Evolutionary conservation across 2,329 filamentous ascomycete genomes (phyloP), one percentile per base, ranked within the genome.

Genomic region (Fusarium sp.): DNA sequence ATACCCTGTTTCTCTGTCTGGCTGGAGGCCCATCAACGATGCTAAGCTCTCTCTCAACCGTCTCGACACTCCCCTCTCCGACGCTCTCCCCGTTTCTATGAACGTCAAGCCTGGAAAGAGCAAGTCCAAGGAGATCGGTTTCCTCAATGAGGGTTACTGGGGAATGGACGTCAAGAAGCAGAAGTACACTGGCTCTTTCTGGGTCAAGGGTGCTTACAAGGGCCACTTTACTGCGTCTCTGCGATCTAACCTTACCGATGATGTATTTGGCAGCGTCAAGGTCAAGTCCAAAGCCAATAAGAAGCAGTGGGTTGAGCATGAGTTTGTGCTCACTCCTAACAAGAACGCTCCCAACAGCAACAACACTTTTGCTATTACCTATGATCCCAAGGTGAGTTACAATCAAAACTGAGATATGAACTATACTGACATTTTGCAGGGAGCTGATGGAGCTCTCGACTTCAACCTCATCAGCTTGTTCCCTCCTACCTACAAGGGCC

Each of bases 381-480:
- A 89, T 70, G 85, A 90, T 60, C 79, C 84, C 26, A 63, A 72
- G 55, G 65, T 66, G 39, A 24, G 44, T 12, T 2, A 0, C 12
- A 6, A 11, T 2, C 2, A 6, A 15, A 5, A 35, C 22, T 1
- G 4, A 24, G 7, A 14, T 7, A 0, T 15, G 24, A 14, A 3
- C 1, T 31, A 1, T 5, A 8, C 22, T 70, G 31, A 55, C 14
- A 17, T 7, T 22, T 6, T 24, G 18, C 63, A 85, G 78, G 82
- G 81, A 12, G 80, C 80, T 26, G 80, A 81, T 9, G 82, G 82
- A 9, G 85, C 84, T 7, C 81, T 90, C 3, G 85, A 90, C 77
- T 90, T 91, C 63, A 88, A 88, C 75, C 77, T 91, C 26, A 87
- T 91, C 77, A 89, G 87, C 64, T 76, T 91, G 20, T 91, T 91